Conservation (phyloP, 2,329 filamentous ascomycete genomes). For the Zymoseptoria crescenta region DNA sequence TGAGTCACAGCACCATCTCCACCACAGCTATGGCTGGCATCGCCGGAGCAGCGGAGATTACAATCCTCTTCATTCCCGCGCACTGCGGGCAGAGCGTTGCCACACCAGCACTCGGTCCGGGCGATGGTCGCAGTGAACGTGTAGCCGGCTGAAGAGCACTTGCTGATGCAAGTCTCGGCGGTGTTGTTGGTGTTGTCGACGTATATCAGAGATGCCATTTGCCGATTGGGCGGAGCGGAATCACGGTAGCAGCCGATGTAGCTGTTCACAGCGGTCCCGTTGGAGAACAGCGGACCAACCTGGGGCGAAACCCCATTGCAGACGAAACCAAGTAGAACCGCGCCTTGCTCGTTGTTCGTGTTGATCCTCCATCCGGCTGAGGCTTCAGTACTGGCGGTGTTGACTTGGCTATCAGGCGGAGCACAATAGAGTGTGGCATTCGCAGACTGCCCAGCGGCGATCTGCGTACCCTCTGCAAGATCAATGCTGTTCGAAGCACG, state of each 20-base stretch:
- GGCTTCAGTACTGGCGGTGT: neutral
- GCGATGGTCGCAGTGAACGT: conserved; percentile 23
- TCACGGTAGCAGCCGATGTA: conserved; percentile 25
- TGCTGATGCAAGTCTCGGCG: conserved; percentile 16
- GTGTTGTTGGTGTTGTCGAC: conserved; percentile 12
- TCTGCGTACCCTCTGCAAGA: conserved; percentile 6
- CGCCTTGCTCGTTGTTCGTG: neutral
- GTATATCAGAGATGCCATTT: conserved; percentile 13
- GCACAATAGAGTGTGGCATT: conserved; percentile 7
- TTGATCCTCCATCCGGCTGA: conserved; percentile 3
- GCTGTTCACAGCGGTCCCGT: conserved; percentile 8
- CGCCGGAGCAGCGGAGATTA: conserved; percentile 20
- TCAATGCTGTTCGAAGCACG: conserved; percentile 5
- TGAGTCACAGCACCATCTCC: neutral
- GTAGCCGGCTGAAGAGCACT: conserved; percentile 21
- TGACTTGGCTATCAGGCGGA: conserved; percentile 1
- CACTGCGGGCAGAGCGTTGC: conserved; percentile 13
- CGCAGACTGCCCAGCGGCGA: conserved; percentile 1
- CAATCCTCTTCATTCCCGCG: conserved; percentile 20
- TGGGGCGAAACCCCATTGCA: conserved; percentile 1
- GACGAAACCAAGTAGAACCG: neutral
- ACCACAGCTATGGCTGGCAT: conserved; percentile 20
- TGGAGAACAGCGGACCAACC: conserved; percentile 2
- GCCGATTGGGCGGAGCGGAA: conserved; percentile 5
- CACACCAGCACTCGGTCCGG: conserved; percentile 25